Conservation (phyloP, 2,329 filamentous ascomycete genomes). For the Claviceps quebecensis region DNA sequence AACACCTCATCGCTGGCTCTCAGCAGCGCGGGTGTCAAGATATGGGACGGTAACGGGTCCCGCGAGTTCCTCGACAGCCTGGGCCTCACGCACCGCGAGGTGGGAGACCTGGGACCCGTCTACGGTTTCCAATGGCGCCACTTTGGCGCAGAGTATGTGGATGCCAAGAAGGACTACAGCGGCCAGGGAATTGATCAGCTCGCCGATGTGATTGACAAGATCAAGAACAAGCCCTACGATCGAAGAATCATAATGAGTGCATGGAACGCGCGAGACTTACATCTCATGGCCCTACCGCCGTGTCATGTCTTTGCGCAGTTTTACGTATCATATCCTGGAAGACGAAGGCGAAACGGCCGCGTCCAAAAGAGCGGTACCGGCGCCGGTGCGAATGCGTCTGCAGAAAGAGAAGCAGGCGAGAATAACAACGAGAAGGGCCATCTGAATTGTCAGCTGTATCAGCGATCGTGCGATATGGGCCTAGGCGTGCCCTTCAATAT, state of each 20-base stretch:
- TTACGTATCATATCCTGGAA: slow-evolving; percentile 62
- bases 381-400: neutral
- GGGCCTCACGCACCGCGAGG: slow-evolving; percentile 66
- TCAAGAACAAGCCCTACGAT: slow-evolving; percentile 74
- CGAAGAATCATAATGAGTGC: slow-evolving; percentile 79
- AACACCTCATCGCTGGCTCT: slow-evolving; percentile 68
- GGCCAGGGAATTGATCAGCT: slow-evolving; percentile 89
- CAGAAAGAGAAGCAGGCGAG: neutral
- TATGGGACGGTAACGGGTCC: slow-evolving; percentile 96
- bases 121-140: slow-evolving; percentile 99
- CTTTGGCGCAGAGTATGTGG: slow-evolving; percentile 82
- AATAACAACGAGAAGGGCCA: slow-evolving; percentile 36
- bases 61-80: slow-evolving; percentile 79
- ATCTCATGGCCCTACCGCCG: slow-evolving; percentile 81
- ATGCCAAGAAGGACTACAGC: slow-evolving; percentile 66
- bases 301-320: slow-evolving; percentile 98
- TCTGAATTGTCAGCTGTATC: slow-evolving; percentile 81
- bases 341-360: slow-evolving; percentile 3
- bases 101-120: slow-evolving; percentile 84
- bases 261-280: slow-evolving; percentile 83
- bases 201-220: slow-evolving; percentile 74
- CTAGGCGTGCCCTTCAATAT: slow-evolving; percentile 97
- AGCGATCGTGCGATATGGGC: slow-evolving; percentile 92
- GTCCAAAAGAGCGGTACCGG: neutral
- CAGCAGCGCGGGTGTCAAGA: slow-evolving; percentile 71